phyloP scores from a whole-genome alignment of 129 eudicot genomes.

The Centella asiatica region DNA sequence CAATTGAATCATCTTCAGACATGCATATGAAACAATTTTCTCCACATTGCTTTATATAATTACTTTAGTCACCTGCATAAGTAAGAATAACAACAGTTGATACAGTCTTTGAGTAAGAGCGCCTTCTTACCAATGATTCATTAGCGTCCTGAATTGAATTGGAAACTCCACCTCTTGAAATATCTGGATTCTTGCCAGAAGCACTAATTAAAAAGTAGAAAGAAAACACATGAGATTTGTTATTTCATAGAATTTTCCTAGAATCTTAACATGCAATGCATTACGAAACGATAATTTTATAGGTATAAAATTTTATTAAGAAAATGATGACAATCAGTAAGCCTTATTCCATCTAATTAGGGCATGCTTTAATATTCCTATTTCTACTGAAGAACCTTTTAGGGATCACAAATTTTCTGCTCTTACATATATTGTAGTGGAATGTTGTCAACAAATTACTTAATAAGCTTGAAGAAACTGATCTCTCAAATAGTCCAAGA shows the following conservation, averaged over 20 bases:
- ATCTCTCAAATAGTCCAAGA: too few relatives aligned
- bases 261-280: neutral
- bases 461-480: too few relatives aligned
- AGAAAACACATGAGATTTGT: neutral
- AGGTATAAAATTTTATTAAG: too few relatives aligned
- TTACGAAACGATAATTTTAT: neutral
- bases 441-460: too few relatives aligned
- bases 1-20: neutral
- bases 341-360: neutral
- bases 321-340: too few relatives aligned
- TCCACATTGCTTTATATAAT: neutral
- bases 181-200: conserved; percentile 40
- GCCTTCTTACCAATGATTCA: conserved; percentile 37
- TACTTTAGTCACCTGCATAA: too few relatives aligned
- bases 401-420: too few relatives aligned
- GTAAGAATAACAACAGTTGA: neutral
- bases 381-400: neutral
- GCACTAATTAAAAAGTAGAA: conserved; percentile 50
- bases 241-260: neutral
- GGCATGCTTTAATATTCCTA: too few relatives aligned
- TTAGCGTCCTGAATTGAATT: conserved; percentile 23
- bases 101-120: neutral
- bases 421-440: too few relatives aligned
- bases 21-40: neutral
- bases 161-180: conserved; percentile 27